phyloP scores from a whole-genome alignment of 495 filamentous ascomycete genomes.

The Penicillium taxi region DNA sequence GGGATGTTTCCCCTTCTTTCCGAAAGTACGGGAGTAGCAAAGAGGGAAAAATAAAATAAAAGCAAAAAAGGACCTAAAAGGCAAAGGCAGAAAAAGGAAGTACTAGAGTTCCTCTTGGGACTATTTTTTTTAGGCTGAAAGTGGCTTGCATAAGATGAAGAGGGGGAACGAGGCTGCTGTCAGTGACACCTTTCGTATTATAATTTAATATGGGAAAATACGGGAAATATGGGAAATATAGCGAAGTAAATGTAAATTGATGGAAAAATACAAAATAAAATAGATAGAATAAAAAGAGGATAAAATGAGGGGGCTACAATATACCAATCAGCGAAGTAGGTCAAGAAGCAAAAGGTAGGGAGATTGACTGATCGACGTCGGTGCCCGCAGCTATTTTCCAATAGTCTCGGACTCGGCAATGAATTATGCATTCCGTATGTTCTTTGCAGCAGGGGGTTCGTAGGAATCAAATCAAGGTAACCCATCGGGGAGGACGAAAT shows the following conservation, averaged over 20 bases:
- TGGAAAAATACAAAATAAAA: slow-evolving; percentile 6
- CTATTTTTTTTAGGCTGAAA: too few species aligned
- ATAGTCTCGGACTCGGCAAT: slow-evolving; percentile 33
- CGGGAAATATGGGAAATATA: background rate
- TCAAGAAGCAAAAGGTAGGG: slow-evolving; percentile 25
- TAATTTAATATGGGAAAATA: slow-evolving; percentile 10
- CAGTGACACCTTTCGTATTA: slow-evolving; percentile 18
- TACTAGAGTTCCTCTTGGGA: too few species aligned
- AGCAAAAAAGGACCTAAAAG: too few species aligned
- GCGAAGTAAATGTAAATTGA: background rate
- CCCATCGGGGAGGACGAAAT: slow-evolving; percentile 6
- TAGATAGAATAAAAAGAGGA: slow-evolving; percentile 3
- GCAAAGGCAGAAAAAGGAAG: too few species aligned
- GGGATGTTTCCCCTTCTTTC: too few species aligned
- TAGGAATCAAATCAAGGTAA: too few species aligned
- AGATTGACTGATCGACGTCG: slow-evolving; percentile 36
- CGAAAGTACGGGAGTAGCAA: too few species aligned
- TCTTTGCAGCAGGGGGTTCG: background rate
- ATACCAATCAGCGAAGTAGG: slow-evolving; percentile 33
- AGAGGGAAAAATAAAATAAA: too few species aligned
- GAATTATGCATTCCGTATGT: slow-evolving; percentile 24
- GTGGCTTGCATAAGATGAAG: slow-evolving; percentile 33
- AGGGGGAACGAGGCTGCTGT: slow-evolving; percentile 22
- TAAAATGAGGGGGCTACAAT: background rate
- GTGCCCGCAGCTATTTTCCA: slow-evolving; percentile 38